These are phyloP conservation scores for Heliamphora ciliata DNA, from an alignment of 179 eudicot species.

Conservation along the genomic window DNA sequence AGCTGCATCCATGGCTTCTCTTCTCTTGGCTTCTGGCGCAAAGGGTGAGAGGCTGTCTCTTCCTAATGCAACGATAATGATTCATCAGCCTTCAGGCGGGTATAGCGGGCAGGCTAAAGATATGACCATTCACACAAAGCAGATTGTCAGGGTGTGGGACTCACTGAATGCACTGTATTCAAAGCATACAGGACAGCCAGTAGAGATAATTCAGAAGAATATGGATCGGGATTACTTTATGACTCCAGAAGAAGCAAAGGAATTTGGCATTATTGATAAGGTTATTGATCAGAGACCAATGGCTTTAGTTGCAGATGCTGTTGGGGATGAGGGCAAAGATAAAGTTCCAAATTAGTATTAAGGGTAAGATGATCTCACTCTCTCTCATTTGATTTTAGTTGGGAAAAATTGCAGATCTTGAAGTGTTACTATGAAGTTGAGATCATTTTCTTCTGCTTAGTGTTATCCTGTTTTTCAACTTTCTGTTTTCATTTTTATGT, in stretches of 20 bases:
- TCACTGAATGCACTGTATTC: conserved; percentile 62
- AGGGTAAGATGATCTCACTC: neutral
- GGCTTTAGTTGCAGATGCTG: conserved; percentile 79
- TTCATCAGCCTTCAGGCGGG: conserved; percentile 97
- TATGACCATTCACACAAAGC: conserved; percentile 82
- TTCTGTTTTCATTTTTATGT: too few relatives aligned
- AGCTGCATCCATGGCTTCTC: conserved; percentile 95
- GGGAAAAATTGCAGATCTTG: too few relatives aligned
- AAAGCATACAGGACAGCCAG: conserved; percentile 79
- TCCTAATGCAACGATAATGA: conserved; percentile 86
- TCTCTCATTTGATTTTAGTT: too few relatives aligned
- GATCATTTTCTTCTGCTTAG: too few relatives aligned
- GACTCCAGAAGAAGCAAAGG: conserved; percentile 90
- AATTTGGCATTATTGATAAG: conserved; percentile 88
- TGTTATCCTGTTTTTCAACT: too few relatives aligned
- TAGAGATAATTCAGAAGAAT: conserved; percentile 62
- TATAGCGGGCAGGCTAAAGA: conserved; percentile 92
- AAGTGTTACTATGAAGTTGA: too few relatives aligned
- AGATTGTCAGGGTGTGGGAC: conserved; percentile 86
- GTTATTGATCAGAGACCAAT: conserved; percentile 76
- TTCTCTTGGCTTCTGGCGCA: conserved; percentile 84
- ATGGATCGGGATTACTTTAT: conserved; percentile 95
- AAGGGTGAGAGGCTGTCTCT: conserved; percentile 90
- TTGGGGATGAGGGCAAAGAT: conserved; percentile 51
- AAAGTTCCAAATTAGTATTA: conserved; percentile 38